Evolutionary conservation across 345 rosid genomes (phyloP).

Genomic region (Pugionium cornutum): DNA sequence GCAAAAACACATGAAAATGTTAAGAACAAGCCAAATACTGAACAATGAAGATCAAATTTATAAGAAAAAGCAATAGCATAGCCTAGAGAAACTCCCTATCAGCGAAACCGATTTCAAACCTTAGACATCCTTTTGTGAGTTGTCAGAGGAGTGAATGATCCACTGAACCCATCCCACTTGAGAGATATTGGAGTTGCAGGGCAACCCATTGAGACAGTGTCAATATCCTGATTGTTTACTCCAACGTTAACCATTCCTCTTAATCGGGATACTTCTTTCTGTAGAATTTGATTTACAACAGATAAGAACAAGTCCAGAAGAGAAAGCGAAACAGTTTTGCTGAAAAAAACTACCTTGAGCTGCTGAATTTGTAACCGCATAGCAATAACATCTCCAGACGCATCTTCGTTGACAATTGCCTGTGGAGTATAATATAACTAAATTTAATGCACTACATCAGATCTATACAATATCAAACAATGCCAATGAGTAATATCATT

Average conservation of each 20-base stretch:
- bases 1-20: constrained; percentile 10
- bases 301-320: constrained; percentile 7
- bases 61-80: neutral
- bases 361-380: constrained; percentile 96
- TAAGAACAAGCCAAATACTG: constrained; percentile 24
- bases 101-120: constrained; percentile 38
- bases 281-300: constrained; percentile 31
- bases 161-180: constrained; percentile 74
- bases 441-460: neutral
- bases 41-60: neutral
- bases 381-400: constrained; percentile 92
- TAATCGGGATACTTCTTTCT: constrained; percentile 86
- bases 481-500: constrained; percentile 32
- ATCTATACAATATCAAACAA: constrained; percentile 13
- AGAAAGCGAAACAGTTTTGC: constrained; percentile 18
- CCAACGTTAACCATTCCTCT: constrained; percentile 54
- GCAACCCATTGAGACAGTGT: constrained; percentile 47
- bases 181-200: constrained; percentile 72
- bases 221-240: constrained; percentile 58
- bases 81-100: too few species aligned
- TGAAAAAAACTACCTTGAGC: constrained; percentile 59
- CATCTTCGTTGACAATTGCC: constrained; percentile 97
- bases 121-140: constrained; percentile 58
- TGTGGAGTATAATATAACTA: constrained; percentile 33
- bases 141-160: constrained; percentile 70